Evolutionary conservation across 306 rosid species (phyloP).

Genomic region (Sphenostylis stenocarpa): DNA sequence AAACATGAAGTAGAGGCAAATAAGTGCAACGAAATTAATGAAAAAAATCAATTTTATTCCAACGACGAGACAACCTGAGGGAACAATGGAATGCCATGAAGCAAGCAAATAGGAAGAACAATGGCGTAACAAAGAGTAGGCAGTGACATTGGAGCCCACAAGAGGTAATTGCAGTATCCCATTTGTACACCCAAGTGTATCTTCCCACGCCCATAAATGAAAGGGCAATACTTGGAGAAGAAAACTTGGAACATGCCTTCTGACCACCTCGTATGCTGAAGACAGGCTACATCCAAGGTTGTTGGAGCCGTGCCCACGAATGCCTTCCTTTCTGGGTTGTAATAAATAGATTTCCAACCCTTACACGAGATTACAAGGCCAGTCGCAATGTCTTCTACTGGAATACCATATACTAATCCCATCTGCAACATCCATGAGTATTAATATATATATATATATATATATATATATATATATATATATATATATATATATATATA

Average conservation of each 20-base stretch:
- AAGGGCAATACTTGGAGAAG: conserved; percentile 75
- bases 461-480: no score
- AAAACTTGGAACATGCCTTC: conserved; percentile 66
- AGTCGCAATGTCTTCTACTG: conserved; percentile 61
- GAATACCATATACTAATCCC: conserved; percentile 70
- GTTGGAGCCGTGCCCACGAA: conserved; percentile 73
- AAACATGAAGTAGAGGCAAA: neutral
- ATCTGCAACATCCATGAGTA: conserved; percentile 40
- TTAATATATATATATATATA: no score
- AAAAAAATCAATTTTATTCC: neutral
- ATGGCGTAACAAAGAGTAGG: conserved; percentile 52
- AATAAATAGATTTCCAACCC: conserved; percentile 76
- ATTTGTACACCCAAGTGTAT: conserved; percentile 56
- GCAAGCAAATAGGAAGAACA: conserved; percentile 60
- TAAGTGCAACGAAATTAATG: neutral
- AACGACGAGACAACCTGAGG: conserved; percentile 50
- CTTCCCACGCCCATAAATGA: conserved; percentile 65
- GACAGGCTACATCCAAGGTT: conserved; percentile 43
- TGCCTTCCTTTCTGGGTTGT: conserved; percentile 58
- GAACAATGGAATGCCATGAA: conserved; percentile 58
- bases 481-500: no score
- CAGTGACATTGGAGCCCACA: conserved; percentile 73
- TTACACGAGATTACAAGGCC: conserved; percentile 61
- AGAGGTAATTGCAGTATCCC: conserved; percentile 57
- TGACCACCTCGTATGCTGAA: conserved; percentile 66